Conservation (phyloP, 805 yeast species). For the Ogataea pilisensis region DNA sequence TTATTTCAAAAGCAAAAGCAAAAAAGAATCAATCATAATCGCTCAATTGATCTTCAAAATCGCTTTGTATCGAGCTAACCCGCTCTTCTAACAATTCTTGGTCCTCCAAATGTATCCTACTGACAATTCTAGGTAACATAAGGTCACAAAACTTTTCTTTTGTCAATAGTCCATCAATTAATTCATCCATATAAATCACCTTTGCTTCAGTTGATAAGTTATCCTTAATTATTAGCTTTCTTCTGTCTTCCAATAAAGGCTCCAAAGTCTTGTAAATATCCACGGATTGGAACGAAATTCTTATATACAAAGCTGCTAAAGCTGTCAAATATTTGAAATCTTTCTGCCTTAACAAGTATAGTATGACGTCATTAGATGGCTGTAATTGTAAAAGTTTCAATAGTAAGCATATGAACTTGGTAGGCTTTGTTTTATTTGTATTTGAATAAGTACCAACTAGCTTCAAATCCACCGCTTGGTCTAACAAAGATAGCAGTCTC, state of each 20-base stretch:
- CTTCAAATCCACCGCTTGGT: constrained; percentile 37
- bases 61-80: constrained; percentile 33
- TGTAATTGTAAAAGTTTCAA: constrained; percentile 73
- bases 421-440: constrained; percentile 48
- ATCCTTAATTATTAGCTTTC: constrained; percentile 57
- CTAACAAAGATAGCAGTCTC: constrained; percentile 41
- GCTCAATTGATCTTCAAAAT: constrained; percentile 25
- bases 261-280: constrained; percentile 51
- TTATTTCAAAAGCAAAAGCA: too few species aligned
- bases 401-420: constrained; percentile 71
- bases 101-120: constrained; percentile 39
- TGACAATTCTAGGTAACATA: constrained; percentile 60
- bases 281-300: constrained; percentile 42
- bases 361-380: constrained; percentile 57
- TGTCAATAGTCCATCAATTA: constrained; percentile 56
- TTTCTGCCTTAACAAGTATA: constrained; percentile 51
- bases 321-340: constrained; percentile 78
- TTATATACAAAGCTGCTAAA: constrained; percentile 59
- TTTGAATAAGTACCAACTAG: constrained; percentile 45
- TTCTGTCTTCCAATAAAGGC: constrained; percentile 55
- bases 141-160: constrained; percentile 66
- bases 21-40: constrained; percentile 21
- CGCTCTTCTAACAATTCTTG: constrained; percentile 38
- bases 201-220: constrained; percentile 32
- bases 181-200: constrained; percentile 65